Evolutionary conservation across 345 rosid genomes (phyloP).

Genomic region (Euphorbia peplus): DNA sequence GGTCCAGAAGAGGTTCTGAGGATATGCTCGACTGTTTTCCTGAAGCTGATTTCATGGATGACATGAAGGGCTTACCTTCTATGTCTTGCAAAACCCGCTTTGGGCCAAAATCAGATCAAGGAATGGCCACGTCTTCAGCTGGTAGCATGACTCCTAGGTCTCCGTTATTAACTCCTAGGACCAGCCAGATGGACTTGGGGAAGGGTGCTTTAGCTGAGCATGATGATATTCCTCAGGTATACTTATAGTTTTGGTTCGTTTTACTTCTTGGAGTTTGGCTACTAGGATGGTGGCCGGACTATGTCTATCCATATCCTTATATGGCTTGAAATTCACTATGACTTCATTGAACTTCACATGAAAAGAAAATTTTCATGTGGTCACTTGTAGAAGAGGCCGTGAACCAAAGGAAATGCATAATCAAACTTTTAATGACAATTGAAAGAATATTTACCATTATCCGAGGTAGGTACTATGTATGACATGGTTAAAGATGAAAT

Average conservation of each 20-base stretch:
- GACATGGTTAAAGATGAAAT: neutral
- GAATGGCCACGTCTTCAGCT: constrained; percentile 96
- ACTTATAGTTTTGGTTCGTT: neutral
- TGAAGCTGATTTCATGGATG: constrained; percentile 87
- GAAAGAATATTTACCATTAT: neutral
- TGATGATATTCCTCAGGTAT: constrained; percentile 88
- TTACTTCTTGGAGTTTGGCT: neutral
- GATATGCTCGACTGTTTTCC: constrained; percentile 98
- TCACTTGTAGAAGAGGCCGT: neutral
- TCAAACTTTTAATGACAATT: neutral
- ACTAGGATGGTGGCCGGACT: neutral
- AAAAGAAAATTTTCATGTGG: neutral
- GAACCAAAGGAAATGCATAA: neutral
- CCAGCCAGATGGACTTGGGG: constrained; percentile 87
- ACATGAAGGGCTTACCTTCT: constrained; percentile 82
- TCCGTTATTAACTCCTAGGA: constrained; percentile 87
- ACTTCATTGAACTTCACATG: neutral
- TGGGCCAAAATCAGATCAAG: constrained; percentile 95
- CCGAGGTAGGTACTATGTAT: too few species aligned
- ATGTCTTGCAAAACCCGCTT: constrained; percentile 96
- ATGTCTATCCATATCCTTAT: neutral
- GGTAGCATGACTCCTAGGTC: constrained; percentile 99
- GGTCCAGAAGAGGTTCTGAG: constrained; percentile 96
- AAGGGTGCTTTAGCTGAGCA: constrained; percentile 78
- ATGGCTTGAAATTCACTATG: neutral